Evolutionary conservation across 169 alveolate species (phyloP).

Genomic region (Cryptosporidium viatorum): DNA sequence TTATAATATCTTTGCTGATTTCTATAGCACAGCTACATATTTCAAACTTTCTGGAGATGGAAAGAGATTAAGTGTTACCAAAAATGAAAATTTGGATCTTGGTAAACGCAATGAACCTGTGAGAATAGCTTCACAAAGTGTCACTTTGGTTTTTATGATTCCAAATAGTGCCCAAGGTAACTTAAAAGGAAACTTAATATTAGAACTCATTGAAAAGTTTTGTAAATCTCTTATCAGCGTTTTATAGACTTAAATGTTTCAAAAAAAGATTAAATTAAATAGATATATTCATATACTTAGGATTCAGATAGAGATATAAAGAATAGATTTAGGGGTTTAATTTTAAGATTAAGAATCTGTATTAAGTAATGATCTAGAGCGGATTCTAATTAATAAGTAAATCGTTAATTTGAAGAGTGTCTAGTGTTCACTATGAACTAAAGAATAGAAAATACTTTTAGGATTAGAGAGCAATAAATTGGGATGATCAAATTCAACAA

Average conservation of each 20-base stretch:
- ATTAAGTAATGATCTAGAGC: neutral
- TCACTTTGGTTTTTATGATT: neutral
- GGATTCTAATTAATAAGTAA: neutral
- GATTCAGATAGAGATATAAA: neutral
- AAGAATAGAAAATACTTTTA: constrained; percentile 55
- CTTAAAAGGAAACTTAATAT: neutral
- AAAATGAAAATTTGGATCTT: neutral
- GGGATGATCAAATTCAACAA: constrained; percentile 85
- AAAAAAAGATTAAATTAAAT: neutral
- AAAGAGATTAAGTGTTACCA: neutral
- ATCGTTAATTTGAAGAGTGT: neutral
- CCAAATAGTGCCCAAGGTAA: neutral
- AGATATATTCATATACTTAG: neutral
- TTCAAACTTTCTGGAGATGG: constrained; percentile 6
- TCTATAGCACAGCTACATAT: neutral
- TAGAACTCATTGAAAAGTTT: neutral
- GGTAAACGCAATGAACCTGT: neutral
- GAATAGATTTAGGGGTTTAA: neutral
- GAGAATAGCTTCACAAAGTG: neutral
- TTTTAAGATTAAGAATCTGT: neutral
- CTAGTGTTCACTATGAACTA: constrained; percentile 34
- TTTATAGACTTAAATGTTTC: neutral
- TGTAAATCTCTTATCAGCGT: neutral
- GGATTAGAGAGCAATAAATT: constrained; percentile 43
- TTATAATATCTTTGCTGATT: neutral